Base-by-base conservation (phyloP, 73 alveolate genomes). In the Paramecium sexaurelia region DNA sequence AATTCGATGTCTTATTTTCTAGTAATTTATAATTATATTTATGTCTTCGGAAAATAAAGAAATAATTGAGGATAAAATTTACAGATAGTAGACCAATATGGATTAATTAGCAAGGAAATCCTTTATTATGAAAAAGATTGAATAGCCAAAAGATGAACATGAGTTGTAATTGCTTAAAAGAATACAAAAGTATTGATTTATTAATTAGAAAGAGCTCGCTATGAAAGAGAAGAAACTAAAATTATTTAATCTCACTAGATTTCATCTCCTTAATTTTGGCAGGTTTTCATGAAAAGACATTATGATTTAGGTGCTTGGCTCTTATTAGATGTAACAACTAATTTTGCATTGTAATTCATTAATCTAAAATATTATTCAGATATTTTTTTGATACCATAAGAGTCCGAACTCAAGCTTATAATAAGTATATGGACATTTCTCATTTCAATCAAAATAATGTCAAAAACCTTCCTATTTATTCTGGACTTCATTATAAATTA, bases 251-350 rank as follows among this genome's bases (percentile, higher is more conserved):
- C 61, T 9, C 51, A 5, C 13, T 9, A 41, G 22, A 19, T 61
- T 13, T 3, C 83, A 29, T 29, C 39, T 32, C 83, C 83, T 29
- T 8, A 41, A 5, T 78, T 78, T 78, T 78, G 90, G 90, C 13
- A 26, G 73, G 75, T 43, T 8, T 22, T 78, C 29, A 39, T 78
- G 90, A 78, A 43, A 43, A 78, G 90, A 78, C 68, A 78, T 24
- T 78, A 41, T 43, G 90, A 78, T 78, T 78, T 78, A 43, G 68
- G 41, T 11, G 90, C 75, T 24, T 78, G 90, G 90, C 29, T 78
- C 20, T 9, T 78, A 33, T 78, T 78, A 45, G 90, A 78, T 78
- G 90, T 78, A 15, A 41, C 90, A 20, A 41, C 75, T 33, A 78
- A 78, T 78, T 78, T 78, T 24, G 43, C 55, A 9, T 45, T 78